phyloP scores from a whole-genome alignment of 192 early-diverging fungal species.

The Coemansia sp. region DNA sequence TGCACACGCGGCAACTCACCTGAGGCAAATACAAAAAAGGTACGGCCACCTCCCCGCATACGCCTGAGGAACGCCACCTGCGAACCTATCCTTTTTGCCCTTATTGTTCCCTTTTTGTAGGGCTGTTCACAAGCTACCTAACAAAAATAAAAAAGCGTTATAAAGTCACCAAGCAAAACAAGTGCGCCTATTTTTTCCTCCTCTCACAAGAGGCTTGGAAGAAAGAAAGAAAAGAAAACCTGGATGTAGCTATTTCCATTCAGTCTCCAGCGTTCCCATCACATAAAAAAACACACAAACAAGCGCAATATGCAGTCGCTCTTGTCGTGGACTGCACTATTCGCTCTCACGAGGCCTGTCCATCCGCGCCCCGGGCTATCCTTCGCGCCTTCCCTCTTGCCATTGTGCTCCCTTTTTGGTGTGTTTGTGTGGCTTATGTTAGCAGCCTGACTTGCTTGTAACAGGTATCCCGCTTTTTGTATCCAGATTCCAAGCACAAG shows the following conservation, averaged over 20 bases:
- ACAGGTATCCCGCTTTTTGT: not conserved
- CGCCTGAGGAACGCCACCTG: slow-evolving; percentile 4
- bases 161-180: not conserved
- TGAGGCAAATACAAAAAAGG: slow-evolving; percentile 12
- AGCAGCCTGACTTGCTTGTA: not conserved
- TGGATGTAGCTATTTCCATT: not conserved
- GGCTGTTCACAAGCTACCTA: not conserved
- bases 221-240: not conserved
- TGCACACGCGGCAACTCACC: slow-evolving; percentile 11
- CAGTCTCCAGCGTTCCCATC: not conserved
- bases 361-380: slow-evolving; percentile 7
- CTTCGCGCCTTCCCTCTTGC: not conserved
- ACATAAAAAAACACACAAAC: not conserved
- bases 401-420: not conserved
- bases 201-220: not conserved
- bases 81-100: not conserved
- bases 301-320: not conserved
- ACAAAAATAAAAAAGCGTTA: not conserved
- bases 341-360: slow-evolving; percentile 2
- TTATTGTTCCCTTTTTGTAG: not conserved
- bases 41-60: slow-evolving; percentile 4
- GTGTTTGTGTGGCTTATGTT: slow-evolving; percentile 10
- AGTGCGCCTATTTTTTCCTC: not conserved
- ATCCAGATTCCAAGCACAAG: not conserved
- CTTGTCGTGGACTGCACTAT: slow-evolving; percentile 1